These are phyloP conservation scores for Ophioceras dolichostomum DNA, from an alignment of 2,329 filamentous ascomycete genomes.

Conservation along the genomic window DNA sequence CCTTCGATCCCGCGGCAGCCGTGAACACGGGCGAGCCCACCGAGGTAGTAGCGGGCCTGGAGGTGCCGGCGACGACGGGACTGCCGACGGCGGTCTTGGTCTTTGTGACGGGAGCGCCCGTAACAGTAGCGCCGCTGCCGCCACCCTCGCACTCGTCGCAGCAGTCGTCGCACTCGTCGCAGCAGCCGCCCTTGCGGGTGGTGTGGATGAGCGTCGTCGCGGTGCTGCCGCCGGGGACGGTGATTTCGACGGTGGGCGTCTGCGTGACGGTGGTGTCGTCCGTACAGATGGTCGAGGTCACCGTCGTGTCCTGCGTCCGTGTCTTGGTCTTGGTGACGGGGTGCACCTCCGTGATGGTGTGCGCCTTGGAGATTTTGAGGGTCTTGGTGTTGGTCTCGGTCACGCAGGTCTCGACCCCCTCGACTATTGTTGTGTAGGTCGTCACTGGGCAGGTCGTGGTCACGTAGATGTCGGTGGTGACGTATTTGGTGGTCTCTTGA, in stretches of 20 bases:
- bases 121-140: no score
- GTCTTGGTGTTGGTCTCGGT: conserved; percentile 30
- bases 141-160: no score
- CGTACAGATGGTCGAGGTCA: conserved; percentile 23
- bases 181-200: conserved; percentile 16
- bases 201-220: conserved; percentile 13
- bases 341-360: conserved; percentile 23
- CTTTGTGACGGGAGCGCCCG: conserved; percentile 17
- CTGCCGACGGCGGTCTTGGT: conserved; percentile 8
- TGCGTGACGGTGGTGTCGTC: conserved; percentile 19
- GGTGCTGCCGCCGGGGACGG: conserved; percentile 17
- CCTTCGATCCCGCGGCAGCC: no score
- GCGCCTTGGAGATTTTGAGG: conserved; percentile 21
- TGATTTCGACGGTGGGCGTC: conserved; percentile 17
- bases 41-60: no score
- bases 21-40: no score
- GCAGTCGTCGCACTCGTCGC: no score
- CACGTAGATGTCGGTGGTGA: conserved; percentile 17
- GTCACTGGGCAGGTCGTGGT: conserved; percentile 25
- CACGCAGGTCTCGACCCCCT: conserved; percentile 25
- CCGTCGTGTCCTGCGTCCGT: conserved; percentile 25
- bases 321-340: conserved; percentile 26
- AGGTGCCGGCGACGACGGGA: conserved; percentile 8
- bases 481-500: conserved; percentile 1
- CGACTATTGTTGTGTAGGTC: conserved; percentile 28